Evolutionary conservation across 208 protist species (phyloP).

Genomic region (Perkinsela sp.): DNA sequence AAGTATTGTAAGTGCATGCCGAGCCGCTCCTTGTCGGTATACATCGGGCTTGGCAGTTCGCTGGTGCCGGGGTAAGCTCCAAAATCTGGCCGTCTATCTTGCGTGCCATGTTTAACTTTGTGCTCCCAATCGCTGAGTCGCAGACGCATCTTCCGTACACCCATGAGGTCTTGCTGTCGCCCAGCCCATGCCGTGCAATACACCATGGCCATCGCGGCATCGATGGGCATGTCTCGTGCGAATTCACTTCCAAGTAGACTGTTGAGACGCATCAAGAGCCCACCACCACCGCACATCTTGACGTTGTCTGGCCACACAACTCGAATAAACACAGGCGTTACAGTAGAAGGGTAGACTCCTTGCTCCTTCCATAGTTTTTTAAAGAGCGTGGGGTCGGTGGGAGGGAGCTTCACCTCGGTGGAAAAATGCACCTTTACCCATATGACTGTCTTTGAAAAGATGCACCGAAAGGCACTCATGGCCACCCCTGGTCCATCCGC

Average conservation of each 20-base stretch:
- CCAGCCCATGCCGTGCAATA: slow-evolving; percentile 38
- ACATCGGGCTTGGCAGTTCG: slow-evolving; percentile 61
- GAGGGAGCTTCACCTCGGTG: slow-evolving; percentile 56
- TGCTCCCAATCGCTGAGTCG: slow-evolving; percentile 28
- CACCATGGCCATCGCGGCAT: slow-evolving; percentile 26
- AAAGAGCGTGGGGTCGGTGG: slow-evolving; percentile 47
- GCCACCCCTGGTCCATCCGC: slow-evolving; percentile 48
- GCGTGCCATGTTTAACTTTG: slow-evolving; percentile 9
- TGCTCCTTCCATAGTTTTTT: slow-evolving; percentile 49
- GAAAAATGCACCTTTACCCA: slow-evolving; percentile 48
- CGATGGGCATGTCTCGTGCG: slow-evolving; percentile 30
- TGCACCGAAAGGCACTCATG: slow-evolving; percentile 37
- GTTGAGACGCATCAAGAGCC: slow-evolving; percentile 28
- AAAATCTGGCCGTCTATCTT: slow-evolving; percentile 10
- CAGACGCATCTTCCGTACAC: slow-evolving; percentile 35
- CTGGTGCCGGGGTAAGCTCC: slow-evolving; percentile 29
- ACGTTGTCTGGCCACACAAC: slow-evolving; percentile 42
- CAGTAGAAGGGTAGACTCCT: slow-evolving; percentile 37
- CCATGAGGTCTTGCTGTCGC: slow-evolving; percentile 16
- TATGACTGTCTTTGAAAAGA: slow-evolving; percentile 52
- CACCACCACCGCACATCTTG: slow-evolving; percentile 22
- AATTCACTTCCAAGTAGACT: slow-evolving; percentile 33
- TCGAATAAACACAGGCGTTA: slow-evolving; percentile 47
- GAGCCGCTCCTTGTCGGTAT: slow-evolving; percentile 32
- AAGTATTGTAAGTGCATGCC: slow-evolving; percentile 67